Evolutionary conservation across 2,329 filamentous ascomycete genomes (phyloP).

Genomic region (Arthrobotrys megalospora): DNA sequence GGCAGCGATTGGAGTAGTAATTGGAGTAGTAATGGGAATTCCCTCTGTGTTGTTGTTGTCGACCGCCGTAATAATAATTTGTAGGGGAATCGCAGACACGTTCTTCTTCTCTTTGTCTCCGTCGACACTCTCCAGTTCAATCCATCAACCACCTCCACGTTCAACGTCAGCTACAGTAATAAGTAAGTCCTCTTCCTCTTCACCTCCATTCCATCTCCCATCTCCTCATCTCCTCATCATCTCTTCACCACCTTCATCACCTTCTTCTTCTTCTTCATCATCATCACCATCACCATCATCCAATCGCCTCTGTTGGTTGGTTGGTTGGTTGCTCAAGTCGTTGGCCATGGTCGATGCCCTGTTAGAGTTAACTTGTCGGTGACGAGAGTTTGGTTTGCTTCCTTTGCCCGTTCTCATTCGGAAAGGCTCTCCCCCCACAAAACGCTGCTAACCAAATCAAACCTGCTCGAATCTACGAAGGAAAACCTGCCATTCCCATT

Average conservation of each 20-base stretch:
- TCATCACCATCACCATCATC: not conserved
- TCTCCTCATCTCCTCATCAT: not conserved
- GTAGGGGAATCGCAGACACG: too few relatives aligned
- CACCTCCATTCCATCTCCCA: not conserved
- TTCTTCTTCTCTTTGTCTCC: not conserved
- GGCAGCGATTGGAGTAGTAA: too few relatives aligned
- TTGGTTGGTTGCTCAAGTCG: too few relatives aligned
- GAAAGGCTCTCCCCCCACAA: conserved; percentile 32
- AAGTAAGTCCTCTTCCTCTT: too few relatives aligned
- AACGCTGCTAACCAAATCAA: conserved; percentile 56
- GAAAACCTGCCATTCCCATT: conserved; percentile 35
- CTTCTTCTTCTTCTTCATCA: not conserved
- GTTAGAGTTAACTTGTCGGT: conserved; percentile 4
- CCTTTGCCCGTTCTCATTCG: conserved; percentile 31
- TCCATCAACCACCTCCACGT: not conserved
- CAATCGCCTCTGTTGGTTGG: too few relatives aligned
- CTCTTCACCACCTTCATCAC: not conserved
- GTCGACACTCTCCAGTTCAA: not conserved
- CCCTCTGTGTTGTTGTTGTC: too few relatives aligned
- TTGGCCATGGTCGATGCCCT: not conserved
- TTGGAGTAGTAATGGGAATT: too few relatives aligned
- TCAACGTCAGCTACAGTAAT: too few relatives aligned
- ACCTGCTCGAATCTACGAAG: conserved; percentile 52
- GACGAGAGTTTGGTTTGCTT: conserved; percentile 10
- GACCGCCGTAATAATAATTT: not conserved